phyloP scores from a whole-genome alignment of 192 early-diverging fungal genomes.

The Coemansia erecta region DNA sequence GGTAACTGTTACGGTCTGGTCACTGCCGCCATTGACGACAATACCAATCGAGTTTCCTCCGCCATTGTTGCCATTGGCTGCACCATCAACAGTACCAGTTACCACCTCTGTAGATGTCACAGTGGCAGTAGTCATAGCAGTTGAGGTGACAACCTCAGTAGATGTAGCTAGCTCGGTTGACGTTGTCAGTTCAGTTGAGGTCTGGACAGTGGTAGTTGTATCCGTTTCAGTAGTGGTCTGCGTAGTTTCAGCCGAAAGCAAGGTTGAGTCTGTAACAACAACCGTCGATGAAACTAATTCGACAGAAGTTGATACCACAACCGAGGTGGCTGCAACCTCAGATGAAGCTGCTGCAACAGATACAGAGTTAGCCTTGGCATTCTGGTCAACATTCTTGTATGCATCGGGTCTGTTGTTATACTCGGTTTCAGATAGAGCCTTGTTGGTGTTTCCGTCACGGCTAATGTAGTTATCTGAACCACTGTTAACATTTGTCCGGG shows the following conservation, averaged over 20 bases:
- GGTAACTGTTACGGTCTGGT: neutral
- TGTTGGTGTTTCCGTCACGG: neutral
- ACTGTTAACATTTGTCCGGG: too few relatives aligned
- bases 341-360: neutral
- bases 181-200: neutral
- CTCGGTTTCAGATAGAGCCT: too few relatives aligned
- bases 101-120: conserved; percentile 4
- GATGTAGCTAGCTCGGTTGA: too few relatives aligned
- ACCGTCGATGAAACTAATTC: neutral
- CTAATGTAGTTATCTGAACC: too few relatives aligned
- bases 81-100: conserved; percentile 4
- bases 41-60: neutral
- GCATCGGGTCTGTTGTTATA: too few relatives aligned
- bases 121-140: conserved; percentile 3
- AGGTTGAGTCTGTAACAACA: neutral
- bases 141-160: neutral
- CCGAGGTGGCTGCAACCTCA: neutral
- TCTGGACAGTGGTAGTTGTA: neutral
- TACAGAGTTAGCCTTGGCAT: too few relatives aligned
- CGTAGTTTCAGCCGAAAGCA: neutral
- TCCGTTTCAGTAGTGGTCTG: neutral
- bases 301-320: neutral
- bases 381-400: conserved; percentile 3
- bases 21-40: conserved; percentile 1
- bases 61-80: neutral